A percentile compares a stretch with the other conserved stretches of the same genome.
Evolutionary conservation across 305 asterid genomes (phyloP).

Genomic region (Fraxinus angustifolia): DNA sequence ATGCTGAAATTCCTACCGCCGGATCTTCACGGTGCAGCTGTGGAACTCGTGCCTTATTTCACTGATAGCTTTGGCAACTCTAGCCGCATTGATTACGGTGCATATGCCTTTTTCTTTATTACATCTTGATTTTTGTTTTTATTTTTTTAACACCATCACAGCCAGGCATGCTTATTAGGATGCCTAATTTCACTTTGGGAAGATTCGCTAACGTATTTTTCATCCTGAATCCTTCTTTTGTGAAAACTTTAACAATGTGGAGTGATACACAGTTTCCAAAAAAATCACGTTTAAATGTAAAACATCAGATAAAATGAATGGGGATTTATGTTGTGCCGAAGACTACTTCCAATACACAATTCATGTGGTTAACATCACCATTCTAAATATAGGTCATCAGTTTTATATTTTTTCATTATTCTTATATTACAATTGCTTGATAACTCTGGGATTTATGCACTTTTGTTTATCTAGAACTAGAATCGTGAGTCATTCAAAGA

Average conservation of each 20-base stretch:
- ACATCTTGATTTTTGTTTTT: neutral
- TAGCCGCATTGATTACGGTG: slow-evolving; percentile 78
- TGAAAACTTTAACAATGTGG: neutral
- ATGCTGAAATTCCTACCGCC: slow-evolving; percentile 48
- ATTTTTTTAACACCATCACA: neutral
- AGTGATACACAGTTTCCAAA: neutral
- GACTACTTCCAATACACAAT: neutral
- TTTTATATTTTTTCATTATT: neutral
- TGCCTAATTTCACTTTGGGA: neutral
- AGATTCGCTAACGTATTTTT: neutral
- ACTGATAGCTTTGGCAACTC: slow-evolving; percentile 81
- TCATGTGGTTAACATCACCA: neutral
- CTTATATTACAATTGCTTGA: neutral
- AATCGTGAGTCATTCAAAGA: neutral
- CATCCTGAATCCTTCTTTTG: neutral
- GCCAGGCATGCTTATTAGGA: neutral
- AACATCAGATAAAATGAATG: neutral
- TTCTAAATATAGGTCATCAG: neutral
- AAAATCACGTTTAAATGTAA: too few relatives aligned
- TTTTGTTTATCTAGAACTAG: neutral
- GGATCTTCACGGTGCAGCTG: slow-evolving; percentile 41
- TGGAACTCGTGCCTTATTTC: slow-evolving; percentile 72
- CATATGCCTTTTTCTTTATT: neutral
- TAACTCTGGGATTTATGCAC: neutral
- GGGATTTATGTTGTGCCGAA: neutral